phyloP scores from a whole-genome alignment of 805 yeast species.

The Yamadazyma phyllophila region DNA sequence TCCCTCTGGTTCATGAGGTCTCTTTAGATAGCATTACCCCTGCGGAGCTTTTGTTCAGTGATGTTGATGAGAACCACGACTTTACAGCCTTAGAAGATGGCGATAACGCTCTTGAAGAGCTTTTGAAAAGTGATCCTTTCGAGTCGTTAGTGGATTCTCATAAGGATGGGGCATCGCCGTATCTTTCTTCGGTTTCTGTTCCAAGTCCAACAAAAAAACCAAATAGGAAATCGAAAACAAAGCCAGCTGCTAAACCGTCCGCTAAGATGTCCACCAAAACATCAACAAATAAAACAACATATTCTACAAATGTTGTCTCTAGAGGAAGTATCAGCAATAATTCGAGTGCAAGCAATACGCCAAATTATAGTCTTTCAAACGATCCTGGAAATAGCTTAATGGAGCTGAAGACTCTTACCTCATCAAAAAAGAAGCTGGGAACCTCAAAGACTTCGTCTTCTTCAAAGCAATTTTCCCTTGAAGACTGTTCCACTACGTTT shows the following conservation, averaged over 20 bases:
- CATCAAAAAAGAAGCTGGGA: too few species aligned
- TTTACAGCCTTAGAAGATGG: not conserved
- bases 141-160: not conserved
- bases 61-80: conserved; percentile 3
- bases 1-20: not conserved
- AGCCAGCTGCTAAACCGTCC: too few species aligned
- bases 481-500: conserved; percentile 8
- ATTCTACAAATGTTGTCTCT: not conserved
- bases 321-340: not conserved
- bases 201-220: not conserved
- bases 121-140: conserved; percentile 8
- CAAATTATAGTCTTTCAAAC: not conserved
- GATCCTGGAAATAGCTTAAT: not conserved
- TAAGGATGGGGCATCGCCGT: not conserved
- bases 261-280: too few species aligned
- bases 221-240: not conserved
- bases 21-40: conserved; percentile 9
- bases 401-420: too few species aligned
- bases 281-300: not conserved
- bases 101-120: conserved; percentile 2
- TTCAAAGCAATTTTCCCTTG: conserved; percentile 4
- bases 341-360: not conserved
- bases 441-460: too few species aligned
- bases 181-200: not conserved
- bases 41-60: conserved; percentile 8